A percentile compares a stretch with the other conserved stretches of the same genome.
phyloP scores from a whole-genome alignment of 1,284 basidiomycete species.

The Cryptococcus floricola region DNA sequence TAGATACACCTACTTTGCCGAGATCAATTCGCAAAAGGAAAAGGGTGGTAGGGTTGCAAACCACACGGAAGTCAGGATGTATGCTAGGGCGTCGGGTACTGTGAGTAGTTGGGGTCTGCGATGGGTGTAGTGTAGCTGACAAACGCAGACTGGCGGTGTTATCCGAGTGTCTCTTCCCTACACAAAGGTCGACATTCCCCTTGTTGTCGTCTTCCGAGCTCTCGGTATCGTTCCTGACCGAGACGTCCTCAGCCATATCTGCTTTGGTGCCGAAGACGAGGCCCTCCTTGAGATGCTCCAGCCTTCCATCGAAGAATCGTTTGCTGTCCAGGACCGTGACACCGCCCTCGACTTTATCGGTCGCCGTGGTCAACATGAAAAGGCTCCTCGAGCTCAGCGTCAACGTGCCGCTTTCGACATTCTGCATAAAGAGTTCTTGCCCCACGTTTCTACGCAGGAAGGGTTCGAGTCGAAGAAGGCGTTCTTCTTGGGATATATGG shows the following conservation, averaged over 20 bases:
- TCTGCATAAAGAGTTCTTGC: constrained; percentile 96
- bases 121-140: not conserved
- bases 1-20: constrained; percentile 91
- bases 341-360: constrained; percentile 93
- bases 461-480: constrained; percentile 98
- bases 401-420: constrained; percentile 97
- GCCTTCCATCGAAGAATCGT: constrained; percentile 97
- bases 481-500: constrained; percentile 99
- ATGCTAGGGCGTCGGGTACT: constrained; percentile 61
- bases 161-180: constrained; percentile 98
- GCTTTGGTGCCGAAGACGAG: constrained; percentile 93
- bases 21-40: constrained; percentile 96
- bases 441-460: constrained; percentile 93
- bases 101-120: constrained; percentile 10
- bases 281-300: constrained; percentile 98
- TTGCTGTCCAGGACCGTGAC: constrained; percentile 95
- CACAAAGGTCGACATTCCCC: constrained; percentile 96
- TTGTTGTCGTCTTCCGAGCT: constrained; percentile 98
- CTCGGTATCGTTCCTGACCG: constrained; percentile 97
- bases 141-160: constrained; percentile 71
- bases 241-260: constrained; percentile 97
- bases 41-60: constrained; percentile 98
- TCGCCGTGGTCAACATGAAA: constrained; percentile 92
- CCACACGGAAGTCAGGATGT: constrained; percentile 98
- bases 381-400: constrained; percentile 85